Base-by-base conservation (phyloP, 257 asterid species). In the Mitragyna speciosa region DNA sequence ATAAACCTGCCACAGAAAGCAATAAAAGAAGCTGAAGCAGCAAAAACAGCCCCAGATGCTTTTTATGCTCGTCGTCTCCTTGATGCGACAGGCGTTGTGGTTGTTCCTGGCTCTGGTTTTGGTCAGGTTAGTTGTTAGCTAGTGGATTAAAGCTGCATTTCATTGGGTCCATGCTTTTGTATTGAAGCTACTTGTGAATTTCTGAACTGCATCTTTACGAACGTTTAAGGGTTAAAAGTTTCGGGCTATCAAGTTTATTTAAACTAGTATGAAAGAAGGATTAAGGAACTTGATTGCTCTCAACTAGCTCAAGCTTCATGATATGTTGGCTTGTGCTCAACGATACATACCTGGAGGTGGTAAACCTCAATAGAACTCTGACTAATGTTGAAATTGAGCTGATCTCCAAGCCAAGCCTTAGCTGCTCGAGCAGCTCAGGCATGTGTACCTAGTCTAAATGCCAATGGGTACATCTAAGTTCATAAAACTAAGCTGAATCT, bases 101-200 rank as follows among this genome's bases (percentile, higher is more conserved):
- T 92, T 5, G 99, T 95, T 78, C 98, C 99, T n/a, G 98, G 99
- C 66, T 93, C 99, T 81, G 98, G 99, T 80, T 95, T 95, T 75
- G 88, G 97, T 52, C 99, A 95, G 97, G 99, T 95, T 73, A 76
- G 69, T 58, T 78, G 36, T 58, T n/a, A 16, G 19, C 28, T 65
- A 54, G 22, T 51, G n/a, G 6, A 59, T 51, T 3, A 33, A 30
- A 16, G 76, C 61, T 48, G 76, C 63, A 48, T 26, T 72, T 72
- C 36, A 3, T 48, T 49, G 63, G 26, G 48, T 72, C 45, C 45
- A 48, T 72, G 36, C 6, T 6, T 28, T 17, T 20, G 49, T 39
- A 33, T 39, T 68, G 49, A 51, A 36, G 51, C 19, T 20, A 6
- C 7, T n/a, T 15, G 19, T 71, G 39, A 71, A 45, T 28, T 47